Conservation (phyloP, 1,139 yeast species). For the Pneumocystis sp. region DNA sequence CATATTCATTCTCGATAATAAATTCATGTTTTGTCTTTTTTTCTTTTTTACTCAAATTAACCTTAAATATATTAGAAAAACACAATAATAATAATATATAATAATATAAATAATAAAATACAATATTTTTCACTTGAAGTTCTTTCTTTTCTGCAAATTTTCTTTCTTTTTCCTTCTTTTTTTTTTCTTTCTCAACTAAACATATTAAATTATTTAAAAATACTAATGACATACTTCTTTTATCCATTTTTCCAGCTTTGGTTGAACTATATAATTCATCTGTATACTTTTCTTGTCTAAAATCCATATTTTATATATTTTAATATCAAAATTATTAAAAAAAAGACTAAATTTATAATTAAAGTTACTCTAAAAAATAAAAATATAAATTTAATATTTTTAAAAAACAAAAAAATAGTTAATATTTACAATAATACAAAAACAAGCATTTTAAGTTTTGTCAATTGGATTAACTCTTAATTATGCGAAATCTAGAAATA, state of each 20-base stretch:
- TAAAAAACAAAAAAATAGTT: too few relatives aligned
- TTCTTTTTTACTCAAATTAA: constrained; percentile 87
- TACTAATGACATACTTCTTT: neutral
- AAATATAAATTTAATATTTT: neutral
- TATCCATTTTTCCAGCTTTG: neutral
- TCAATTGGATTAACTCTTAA: too few relatives aligned
- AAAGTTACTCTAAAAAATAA: neutral
- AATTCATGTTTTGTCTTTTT: constrained; percentile 85
- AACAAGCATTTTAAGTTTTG: too few relatives aligned
- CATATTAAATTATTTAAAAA: neutral
- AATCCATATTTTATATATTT: neutral
- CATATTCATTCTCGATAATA: constrained; percentile 70
- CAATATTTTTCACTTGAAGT: constrained; percentile 96
- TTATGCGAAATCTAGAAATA: too few relatives aligned
- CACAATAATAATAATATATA: constrained; percentile 96
- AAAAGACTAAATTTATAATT: neutral
- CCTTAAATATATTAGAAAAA: constrained; percentile 96
- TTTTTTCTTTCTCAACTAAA: constrained; percentile 52
- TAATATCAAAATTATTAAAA: neutral
- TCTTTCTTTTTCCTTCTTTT: neutral
- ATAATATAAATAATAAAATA: constrained; percentile 92
- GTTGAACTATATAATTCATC: neutral
- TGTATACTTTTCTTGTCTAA: neutral
- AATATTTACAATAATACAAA: too few relatives aligned
- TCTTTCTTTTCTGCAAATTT: constrained; percentile 23